A percentile compares a stretch with the other conserved stretches of the same genome.
Conservation (phyloP, 306 rosid genomes). For the Rosa chinensis region DNA sequence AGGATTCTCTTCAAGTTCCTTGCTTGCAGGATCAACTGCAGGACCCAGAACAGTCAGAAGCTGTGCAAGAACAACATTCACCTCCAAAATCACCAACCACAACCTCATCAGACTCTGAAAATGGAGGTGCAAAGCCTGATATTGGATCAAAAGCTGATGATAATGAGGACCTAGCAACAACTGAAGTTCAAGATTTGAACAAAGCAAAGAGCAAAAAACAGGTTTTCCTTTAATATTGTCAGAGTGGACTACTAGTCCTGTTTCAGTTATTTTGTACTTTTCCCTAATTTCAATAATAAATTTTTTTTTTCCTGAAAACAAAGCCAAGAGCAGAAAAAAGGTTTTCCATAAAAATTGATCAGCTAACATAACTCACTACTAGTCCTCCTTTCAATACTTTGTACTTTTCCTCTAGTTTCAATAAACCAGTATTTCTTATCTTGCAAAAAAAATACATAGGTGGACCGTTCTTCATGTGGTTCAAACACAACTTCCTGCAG, state of each 20-base stretch:
- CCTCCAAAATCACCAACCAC: conserved; percentile 52
- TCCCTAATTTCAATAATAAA: neutral
- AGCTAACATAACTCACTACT: neutral
- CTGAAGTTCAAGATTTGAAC: conserved; percentile 61
- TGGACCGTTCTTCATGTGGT: conserved; percentile 96
- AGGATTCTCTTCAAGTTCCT: conserved; percentile 45
- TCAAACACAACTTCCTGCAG: conserved; percentile 91
- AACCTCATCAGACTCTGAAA: conserved; percentile 55
- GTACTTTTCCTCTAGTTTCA: neutral
- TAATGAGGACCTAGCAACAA: conserved; percentile 39
- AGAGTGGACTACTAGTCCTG: neutral
- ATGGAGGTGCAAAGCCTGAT: conserved; percentile 55
- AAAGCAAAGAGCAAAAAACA: conserved; percentile 55
- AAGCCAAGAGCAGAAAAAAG: conserved; percentile 2
- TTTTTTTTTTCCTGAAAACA: neutral
- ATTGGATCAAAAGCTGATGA: conserved; percentile 42
- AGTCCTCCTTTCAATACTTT: neutral
- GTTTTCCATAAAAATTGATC: neutral
- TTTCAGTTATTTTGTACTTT: neutral
- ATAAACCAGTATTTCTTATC: neutral
- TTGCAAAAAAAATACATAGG: conserved; percentile 47
- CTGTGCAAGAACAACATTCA: conserved; percentile 52
- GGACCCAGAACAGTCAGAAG: conserved; percentile 51
- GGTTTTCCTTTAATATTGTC: conserved; percentile 31
- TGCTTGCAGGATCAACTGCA: conserved; percentile 47